A percentile compares a stretch with the other conserved stretches of the same genome.
Conservation (phyloP, 2,329 filamentous ascomycete genomes). For the Chrysoporthe deuterocubensis region DNA sequence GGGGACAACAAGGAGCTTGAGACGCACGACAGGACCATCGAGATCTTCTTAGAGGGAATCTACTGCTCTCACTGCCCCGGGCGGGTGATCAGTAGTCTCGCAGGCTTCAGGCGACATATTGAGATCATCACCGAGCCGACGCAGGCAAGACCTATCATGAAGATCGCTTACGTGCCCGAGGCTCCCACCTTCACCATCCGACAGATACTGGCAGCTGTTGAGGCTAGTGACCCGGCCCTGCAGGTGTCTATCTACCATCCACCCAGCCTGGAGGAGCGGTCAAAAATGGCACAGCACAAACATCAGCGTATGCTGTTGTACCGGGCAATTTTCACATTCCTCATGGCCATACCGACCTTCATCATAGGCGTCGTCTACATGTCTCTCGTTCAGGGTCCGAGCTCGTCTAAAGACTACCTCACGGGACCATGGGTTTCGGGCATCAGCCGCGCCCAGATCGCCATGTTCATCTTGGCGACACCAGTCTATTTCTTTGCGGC, state of each 20-base stretch:
- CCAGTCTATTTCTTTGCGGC: slow-evolving; percentile 87
- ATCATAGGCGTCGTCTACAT: slow-evolving; percentile 90
- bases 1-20: slow-evolving; percentile 34
- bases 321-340: slow-evolving; percentile 71
- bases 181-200: slow-evolving; percentile 75
- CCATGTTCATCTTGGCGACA: slow-evolving; percentile 79
- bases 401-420: slow-evolving; percentile 65
- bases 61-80: slow-evolving; percentile 74
- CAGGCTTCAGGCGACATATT: slow-evolving; percentile 55
- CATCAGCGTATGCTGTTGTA: slow-evolving; percentile 71
- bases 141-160: slow-evolving; percentile 67
- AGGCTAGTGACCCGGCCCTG: slow-evolving; percentile 68
- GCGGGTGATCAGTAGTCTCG: slow-evolving; percentile 58
- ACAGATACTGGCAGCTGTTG: slow-evolving; percentile 70
- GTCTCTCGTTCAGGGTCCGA: slow-evolving; percentile 69
- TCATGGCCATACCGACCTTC: slow-evolving; percentile 80
- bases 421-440: slow-evolving; percentile 74
- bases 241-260: slow-evolving; percentile 74
- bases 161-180: slow-evolving; percentile 70
- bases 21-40: slow-evolving; percentile 57
- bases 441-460: slow-evolving; percentile 76
- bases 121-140: slow-evolving; percentile 60
- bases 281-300: slow-evolving; percentile 69
- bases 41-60: slow-evolving; percentile 71
- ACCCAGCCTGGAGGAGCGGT: slow-evolving; percentile 81